Evolutionary conservation across 352 stramenopile species (phyloP), one percentile per base, ranked within the genome.

Genomic region (Phytophthora sp.): DNA sequence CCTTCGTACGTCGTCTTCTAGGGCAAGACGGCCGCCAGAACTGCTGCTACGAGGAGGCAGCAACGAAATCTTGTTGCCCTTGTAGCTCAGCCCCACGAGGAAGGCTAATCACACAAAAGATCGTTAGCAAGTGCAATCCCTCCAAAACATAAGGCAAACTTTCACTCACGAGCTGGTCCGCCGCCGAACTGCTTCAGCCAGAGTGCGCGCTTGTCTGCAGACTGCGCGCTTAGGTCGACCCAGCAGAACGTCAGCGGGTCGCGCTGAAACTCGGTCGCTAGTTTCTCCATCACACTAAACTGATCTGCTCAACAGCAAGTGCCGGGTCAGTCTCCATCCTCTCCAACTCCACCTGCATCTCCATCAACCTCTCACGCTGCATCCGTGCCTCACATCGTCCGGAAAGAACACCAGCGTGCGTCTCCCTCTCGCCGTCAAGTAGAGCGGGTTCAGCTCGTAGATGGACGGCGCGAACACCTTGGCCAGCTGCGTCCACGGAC

Each of bases 181-280:
- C 43, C n/a, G 9, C 64, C 45, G 26, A 90, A 83, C 43, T 91
- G 82, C 13, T 54, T 44, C 18, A 73, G 28, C 85, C 85, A 94
- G 7, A 77, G 74, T 17, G 32, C 20, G 0, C 65, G 75, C 31
- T 84, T 74, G 10, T 63, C 50, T 3, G 55, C 9, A 1, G 71
- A 28, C 11, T 74, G 54, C 18, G 55, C 41, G 15, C 67, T 63
- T 23, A 92, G 26, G 51, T 95, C 80, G 17, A 88, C 43, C 87
- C 87, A 95, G 53, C 78, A 91, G 54, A 93, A 92, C 4, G 81
- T 91, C 12, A 95, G 39, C 8, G 87, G 84, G 54, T 95, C 87
- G 24, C 70, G 77, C 21, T 77, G 74, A 54, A 92, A 92, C 56
- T 91, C 83, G 9, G 57, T 72, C 3, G 84, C 79, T 0, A 92